phyloP scores from a whole-genome alignment of 192 early-diverging fungal genomes.

The Entomortierella beljakovae region DNA sequence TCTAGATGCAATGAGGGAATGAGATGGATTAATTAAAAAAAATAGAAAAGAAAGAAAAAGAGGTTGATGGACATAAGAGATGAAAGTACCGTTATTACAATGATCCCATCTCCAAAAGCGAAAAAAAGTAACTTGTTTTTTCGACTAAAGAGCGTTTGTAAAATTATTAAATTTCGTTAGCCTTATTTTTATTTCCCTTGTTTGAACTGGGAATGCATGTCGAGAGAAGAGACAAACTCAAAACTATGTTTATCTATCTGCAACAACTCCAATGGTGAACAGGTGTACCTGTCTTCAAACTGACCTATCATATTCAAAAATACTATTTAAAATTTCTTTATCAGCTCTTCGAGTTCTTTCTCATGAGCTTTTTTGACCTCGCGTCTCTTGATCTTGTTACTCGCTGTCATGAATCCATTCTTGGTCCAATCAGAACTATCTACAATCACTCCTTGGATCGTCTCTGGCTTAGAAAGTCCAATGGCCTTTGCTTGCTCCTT shows the following conservation, averaged over 20 bases:
- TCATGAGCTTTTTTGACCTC: slow-evolving; percentile 64
- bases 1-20: too few relatives aligned
- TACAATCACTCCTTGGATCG: slow-evolving; percentile 65
- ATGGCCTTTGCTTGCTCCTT: slow-evolving; percentile 62
- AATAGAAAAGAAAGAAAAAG: neutral
- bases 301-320: neutral
- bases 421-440: slow-evolving; percentile 73
- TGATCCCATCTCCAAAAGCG: too few relatives aligned
- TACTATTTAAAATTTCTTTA: slow-evolving; percentile 54
- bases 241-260: neutral
- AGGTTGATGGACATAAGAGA: neutral
- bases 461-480: slow-evolving; percentile 73
- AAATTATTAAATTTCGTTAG: too few relatives aligned
- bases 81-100: too few relatives aligned
- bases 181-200: too few relatives aligned
- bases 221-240: too few relatives aligned
- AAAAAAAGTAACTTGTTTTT: too few relatives aligned
- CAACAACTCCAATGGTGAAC: neutral
- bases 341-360: slow-evolving; percentile 64
- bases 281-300: neutral
- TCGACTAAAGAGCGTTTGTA: too few relatives aligned
- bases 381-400: slow-evolving; percentile 80
- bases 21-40: neutral
- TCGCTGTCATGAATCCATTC: slow-evolving; percentile 80
- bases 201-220: too few relatives aligned